Base-by-base conservation (phyloP, 2,329 filamentous ascomycete genomes). In the Incumbomyces lentus region DNA sequence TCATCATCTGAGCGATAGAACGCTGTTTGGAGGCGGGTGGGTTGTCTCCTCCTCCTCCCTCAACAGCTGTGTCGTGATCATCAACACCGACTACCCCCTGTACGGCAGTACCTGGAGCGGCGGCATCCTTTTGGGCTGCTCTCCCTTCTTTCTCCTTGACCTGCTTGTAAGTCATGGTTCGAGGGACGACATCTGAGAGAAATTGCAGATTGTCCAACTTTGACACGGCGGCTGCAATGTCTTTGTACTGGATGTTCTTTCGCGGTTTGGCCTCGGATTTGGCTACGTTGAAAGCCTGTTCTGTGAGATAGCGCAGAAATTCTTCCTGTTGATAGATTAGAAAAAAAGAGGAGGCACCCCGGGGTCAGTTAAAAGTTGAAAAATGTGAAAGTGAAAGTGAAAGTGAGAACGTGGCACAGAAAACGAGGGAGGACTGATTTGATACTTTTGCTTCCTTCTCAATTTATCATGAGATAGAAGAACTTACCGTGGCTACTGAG, bases 171-270 rank as follows among this genome's bases (percentile, higher is more conserved):
- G 86, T 81, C 5, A 82, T 78, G 1, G 89, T 95, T 62, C 84
- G 84, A 48, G 92, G 92, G 32, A 95, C 84, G 19, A 94, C 79
- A 65, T 98, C 92, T 52, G 84, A 76, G 12, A 98, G 78, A 62
- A 98, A 98, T 64, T 98, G 89, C 43, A 98, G 82, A 63, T 93
- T 93, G 65, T 96, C 92, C 52, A 88, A 81, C 62, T 87, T 84
- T 6, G 84, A 78, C 46, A 96, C 82, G 22, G 92, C 90, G 59
- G 79, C 85, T 56, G 89, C 87, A 35, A 98, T 75, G 65, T 98
- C 92, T 61, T 86, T 86, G 71, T 98, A 98, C 64, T 96, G 92
- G 52, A 98, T 84, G 60, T 93, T 95, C 50, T 89, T 81, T 47
- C 92, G 77, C 5, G 90, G 90, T 64, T 96, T 96, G 58, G 84